Conservation (phyloP, 2,329 filamentous ascomycete genomes). For the Zasmidium cellare region DNA sequence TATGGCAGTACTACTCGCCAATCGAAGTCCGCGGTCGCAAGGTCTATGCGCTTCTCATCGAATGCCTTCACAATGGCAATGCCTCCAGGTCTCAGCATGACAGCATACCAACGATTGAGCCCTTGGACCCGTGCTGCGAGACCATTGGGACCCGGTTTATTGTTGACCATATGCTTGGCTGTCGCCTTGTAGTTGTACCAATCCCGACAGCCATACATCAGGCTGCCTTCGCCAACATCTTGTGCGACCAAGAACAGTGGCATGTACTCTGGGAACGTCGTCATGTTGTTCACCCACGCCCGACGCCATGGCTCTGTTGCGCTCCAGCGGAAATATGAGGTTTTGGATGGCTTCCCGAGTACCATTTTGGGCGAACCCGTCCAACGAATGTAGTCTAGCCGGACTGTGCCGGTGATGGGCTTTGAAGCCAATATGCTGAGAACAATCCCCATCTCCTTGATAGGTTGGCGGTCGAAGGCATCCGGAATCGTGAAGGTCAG, state of each 20-base stretch:
- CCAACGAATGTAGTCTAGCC: background rate
- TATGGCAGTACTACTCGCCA: background rate
- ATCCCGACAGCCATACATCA: background rate
- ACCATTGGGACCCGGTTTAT: background rate
- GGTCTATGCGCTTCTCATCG: slow-evolving; percentile 1
- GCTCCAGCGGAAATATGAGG: background rate
- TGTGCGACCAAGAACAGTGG: background rate
- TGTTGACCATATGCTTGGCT: background rate
- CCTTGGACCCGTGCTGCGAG: background rate
- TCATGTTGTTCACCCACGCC: background rate
- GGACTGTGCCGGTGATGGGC: background rate
- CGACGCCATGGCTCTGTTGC: background rate
- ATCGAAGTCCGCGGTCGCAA: background rate
- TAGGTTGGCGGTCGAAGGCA: background rate
- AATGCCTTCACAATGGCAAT: slow-evolving; percentile 2
- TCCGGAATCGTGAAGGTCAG: background rate
- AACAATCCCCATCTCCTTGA: background rate
- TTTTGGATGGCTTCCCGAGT: background rate
- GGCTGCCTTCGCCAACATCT: background rate
- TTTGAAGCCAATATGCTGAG: background rate
- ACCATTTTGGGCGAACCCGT: background rate
- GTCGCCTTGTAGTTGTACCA: background rate
- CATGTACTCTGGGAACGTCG: background rate
- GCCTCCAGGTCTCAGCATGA: background rate
- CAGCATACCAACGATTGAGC: background rate